Percentiles rank a stretch among this genome's conserved stretches.
Evolutionary conservation across 306 rosid genomes (phyloP).

Genomic region (Lotus japonicus): DNA sequence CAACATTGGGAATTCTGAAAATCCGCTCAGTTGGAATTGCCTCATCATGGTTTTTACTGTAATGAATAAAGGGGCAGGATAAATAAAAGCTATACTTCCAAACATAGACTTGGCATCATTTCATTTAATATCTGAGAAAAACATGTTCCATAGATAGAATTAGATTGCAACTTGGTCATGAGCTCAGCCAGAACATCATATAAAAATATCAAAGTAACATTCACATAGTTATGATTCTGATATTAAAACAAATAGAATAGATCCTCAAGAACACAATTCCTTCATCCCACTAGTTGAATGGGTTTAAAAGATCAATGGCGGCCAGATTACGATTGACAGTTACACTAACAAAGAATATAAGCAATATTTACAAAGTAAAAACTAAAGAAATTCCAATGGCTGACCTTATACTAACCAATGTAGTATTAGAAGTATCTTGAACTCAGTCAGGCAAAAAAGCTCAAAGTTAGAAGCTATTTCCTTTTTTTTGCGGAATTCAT

Average conservation of each 20-base stretch:
- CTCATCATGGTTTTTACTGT: constrained; percentile 59
- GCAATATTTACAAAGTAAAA: not conserved
- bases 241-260: not conserved
- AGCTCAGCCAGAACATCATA: not conserved
- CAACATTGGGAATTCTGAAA: constrained; percentile 69
- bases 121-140: constrained; percentile 6
- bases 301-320: not conserved
- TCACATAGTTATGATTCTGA: not conserved
- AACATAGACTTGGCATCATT: not conserved
- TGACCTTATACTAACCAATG: not conserved
- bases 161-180: not conserved
- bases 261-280: not conserved
- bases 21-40: constrained; percentile 52
- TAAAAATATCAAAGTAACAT: not conserved
- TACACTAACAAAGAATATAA: not conserved
- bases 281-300: not conserved
- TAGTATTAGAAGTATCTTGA: not conserved
- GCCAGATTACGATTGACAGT: not conserved
- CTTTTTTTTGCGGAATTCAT: not conserved
- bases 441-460: not conserved
- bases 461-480: not conserved
- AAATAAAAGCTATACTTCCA: not conserved
- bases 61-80: constrained; percentile 17
- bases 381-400: not conserved
- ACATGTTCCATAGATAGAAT: not conserved